phyloP scores from a whole-genome alignment of 805 yeast genomes.

The Saccharomycopsis oosterbeekiorum region DNA sequence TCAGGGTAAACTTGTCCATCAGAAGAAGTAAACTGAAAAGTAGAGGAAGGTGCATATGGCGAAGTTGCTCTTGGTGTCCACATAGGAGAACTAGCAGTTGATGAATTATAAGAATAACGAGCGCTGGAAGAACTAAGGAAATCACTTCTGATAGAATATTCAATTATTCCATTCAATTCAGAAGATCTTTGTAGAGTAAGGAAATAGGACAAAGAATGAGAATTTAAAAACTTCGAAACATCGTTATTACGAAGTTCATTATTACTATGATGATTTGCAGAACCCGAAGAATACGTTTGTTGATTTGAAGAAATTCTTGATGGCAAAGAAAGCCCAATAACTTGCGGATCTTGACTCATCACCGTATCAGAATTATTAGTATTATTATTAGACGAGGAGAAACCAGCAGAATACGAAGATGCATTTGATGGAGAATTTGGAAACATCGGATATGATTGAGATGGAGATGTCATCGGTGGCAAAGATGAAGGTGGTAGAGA shows the following conservation, averaged over 20 bases:
- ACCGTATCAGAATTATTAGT: neutral
- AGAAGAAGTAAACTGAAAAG: neutral
- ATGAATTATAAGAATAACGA: neutral
- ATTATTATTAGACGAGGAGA: neutral
- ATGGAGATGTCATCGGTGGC: neutral
- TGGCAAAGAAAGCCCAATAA: neutral
- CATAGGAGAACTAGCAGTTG: neutral
- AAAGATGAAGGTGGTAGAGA: neutral
- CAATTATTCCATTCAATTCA: neutral
- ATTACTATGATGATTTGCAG: neutral
- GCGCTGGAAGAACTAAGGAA: neutral
- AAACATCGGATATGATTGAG: neutral
- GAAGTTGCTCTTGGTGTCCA: neutral
- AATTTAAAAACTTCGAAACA: neutral
- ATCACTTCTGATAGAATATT: neutral
- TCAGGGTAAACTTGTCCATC: neutral
- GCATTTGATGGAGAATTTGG: neutral
- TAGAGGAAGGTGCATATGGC: neutral
- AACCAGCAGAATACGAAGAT: neutral
- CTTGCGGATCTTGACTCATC: neutral
- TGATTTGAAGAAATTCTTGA: neutral
- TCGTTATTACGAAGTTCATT: neutral
- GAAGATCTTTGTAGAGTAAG: neutral
- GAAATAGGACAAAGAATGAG: neutral
- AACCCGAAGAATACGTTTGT: neutral